Conservation (phyloP, 371 early-diverging fungal species). For the Apophysomyces variabilis region DNA sequence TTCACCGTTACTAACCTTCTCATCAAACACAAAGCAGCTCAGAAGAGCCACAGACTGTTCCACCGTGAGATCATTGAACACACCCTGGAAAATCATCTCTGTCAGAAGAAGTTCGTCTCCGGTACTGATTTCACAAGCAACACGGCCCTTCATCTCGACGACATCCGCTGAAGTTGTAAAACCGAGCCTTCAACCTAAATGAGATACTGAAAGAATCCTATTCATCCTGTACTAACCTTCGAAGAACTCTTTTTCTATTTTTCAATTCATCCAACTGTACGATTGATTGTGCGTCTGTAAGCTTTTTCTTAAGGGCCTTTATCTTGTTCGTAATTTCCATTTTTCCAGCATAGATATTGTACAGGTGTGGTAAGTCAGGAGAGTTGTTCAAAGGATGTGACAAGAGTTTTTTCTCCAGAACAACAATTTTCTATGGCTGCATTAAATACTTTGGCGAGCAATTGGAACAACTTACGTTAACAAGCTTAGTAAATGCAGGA, state of each 20-base stretch:
- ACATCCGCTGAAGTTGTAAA: conserved; percentile 84
- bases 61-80: conserved; percentile 92
- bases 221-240: conserved; percentile 43
- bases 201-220: neutral
- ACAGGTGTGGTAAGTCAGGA: conserved; percentile 62
- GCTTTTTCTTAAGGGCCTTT: conserved; percentile 69
- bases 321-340: conserved; percentile 58
- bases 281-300: conserved; percentile 79
- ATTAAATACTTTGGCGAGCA: neutral
- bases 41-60: conserved; percentile 93
- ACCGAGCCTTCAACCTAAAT: conserved; percentile 64
- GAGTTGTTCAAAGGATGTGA: conserved; percentile 61
- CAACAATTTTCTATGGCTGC: conserved; percentile 60
- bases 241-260: conserved; percentile 87
- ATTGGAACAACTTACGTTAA: conserved; percentile 41
- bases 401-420: conserved; percentile 70
- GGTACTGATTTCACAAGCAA: conserved; percentile 99
- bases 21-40: conserved; percentile 95
- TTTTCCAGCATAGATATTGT: conserved; percentile 71
- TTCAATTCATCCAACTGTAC: conserved; percentile 94
- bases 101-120: conserved; percentile 98
- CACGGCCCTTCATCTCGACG: conserved; percentile 96
- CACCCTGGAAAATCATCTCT: conserved; percentile 99
- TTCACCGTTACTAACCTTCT: conserved; percentile 58
- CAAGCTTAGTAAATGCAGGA: conserved; percentile 74